phyloP scores from a whole-genome alignment of 805 yeast species.

The Maudiozyma turicensis region DNA sequence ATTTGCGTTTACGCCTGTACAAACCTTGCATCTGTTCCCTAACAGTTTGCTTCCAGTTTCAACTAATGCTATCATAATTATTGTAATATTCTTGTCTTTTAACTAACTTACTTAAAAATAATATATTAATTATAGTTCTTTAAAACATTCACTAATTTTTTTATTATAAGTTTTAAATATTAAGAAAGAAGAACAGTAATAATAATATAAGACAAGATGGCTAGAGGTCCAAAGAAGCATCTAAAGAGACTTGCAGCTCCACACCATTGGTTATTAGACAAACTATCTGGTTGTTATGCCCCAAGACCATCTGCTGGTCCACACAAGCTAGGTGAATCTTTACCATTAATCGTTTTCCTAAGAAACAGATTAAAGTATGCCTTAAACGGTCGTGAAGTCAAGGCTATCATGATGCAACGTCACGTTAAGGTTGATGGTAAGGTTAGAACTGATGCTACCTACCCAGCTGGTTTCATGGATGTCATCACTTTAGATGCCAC shows the following conservation, averaged over 20 bases:
- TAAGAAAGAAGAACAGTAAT: conserved; percentile 1
- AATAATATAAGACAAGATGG: conserved; percentile 40
- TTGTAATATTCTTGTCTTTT: no score
- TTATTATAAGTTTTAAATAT: neutral
- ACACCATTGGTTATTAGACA: conserved; percentile 99
- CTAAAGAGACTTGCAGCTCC: conserved; percentile 99
- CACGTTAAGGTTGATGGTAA: conserved; percentile 98
- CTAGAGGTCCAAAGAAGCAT: conserved; percentile 93
- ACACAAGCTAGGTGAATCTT: conserved; percentile 96
- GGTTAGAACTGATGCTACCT: conserved; percentile 98
- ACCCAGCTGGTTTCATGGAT: conserved; percentile 99
- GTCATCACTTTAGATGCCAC: conserved; percentile 96
- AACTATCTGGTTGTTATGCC: conserved; percentile 97
- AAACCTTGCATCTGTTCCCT: no score
- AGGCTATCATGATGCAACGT: conserved; percentile 96
- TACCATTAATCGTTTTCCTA: conserved; percentile 92
- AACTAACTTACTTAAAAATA: no score
- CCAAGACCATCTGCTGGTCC: conserved; percentile 99
- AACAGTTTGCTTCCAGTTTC: no score
- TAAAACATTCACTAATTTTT: no score
- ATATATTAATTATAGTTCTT: no score
- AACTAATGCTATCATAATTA: no score
- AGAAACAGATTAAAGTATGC: conserved; percentile 99
- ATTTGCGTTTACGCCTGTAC: no score
- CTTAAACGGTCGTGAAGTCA: conserved; percentile 97